Evolutionary conservation across 2,329 filamentous ascomycete species (phyloP).

Genomic region (Scopulariopsis brevicaulis): DNA sequence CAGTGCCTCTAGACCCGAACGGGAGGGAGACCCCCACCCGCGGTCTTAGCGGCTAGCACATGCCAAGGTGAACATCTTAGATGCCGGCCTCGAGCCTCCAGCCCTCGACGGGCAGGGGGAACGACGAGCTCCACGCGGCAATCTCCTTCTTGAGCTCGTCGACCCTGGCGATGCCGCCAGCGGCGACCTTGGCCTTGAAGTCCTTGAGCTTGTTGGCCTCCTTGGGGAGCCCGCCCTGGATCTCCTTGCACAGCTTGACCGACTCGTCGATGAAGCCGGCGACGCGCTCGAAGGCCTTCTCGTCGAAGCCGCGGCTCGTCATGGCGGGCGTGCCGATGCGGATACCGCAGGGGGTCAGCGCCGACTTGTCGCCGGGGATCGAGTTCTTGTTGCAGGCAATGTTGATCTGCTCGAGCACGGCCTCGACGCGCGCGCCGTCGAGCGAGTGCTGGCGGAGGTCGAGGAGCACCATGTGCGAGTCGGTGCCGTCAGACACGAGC

Average conservation of each 20-base stretch:
- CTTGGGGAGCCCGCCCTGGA: constrained; percentile 80
- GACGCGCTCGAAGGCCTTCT: constrained; percentile 85
- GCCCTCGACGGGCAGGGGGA: constrained; percentile 82
- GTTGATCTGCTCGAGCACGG: constrained; percentile 93
- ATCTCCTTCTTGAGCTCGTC: constrained; percentile 83
- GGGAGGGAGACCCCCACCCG: not conserved
- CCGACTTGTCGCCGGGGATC: constrained; percentile 94
- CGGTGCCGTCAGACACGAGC: constrained; percentile 88
- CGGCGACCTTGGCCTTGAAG: constrained; percentile 87
- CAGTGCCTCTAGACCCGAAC: not conserved
- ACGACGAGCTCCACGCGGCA: constrained; percentile 70
- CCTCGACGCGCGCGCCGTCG: constrained; percentile 91
- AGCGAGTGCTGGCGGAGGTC: constrained; percentile 81
- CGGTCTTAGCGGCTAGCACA: not conserved
- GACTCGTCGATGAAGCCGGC: constrained; percentile 78
- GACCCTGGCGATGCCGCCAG: constrained; percentile 71
- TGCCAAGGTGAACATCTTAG: constrained; percentile 21
- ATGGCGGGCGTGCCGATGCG: constrained; percentile 96
- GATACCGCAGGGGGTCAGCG: constrained; percentile 86
- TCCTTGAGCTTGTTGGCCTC: constrained; percentile 99
- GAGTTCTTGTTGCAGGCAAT: constrained; percentile 99
- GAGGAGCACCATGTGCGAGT: constrained; percentile 94
- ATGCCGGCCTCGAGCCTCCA: constrained; percentile 52
- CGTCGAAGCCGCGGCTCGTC: constrained; percentile 89
- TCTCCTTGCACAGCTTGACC: constrained; percentile 82